Evolutionary conservation across 257 asterid genomes (phyloP).

Genomic region (Perilla frutescens): DNA sequence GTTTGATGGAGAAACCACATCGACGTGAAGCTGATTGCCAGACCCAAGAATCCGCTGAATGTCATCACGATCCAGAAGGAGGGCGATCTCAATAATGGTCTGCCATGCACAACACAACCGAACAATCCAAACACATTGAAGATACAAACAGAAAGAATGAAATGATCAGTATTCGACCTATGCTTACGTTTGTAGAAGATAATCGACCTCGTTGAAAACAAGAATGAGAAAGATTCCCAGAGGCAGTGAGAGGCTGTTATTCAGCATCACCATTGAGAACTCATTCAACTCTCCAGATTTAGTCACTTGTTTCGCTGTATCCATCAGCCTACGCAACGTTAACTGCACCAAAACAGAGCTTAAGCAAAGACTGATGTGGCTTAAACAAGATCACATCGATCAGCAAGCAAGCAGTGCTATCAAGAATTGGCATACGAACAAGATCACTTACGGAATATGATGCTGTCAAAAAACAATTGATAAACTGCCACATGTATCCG

Average conservation of each 20-base stretch:
- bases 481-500: conserved; percentile 91
- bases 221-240: conserved; percentile 71
- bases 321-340: conserved; percentile 91
- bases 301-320: conserved; percentile 89
- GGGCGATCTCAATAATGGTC: conserved; percentile 79
- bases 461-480: conserved; percentile 92
- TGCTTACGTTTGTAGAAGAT: conserved; percentile 84
- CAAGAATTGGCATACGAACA: conserved; percentile 7
- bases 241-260: conserved; percentile 87
- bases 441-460: conserved; percentile 79
- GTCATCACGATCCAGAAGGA: conserved; percentile 83
- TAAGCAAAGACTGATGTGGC: not conserved
- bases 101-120: conserved; percentile 39
- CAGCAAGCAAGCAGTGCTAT: not conserved
- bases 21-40: conserved; percentile 93
- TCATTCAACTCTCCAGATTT: conserved; percentile 87
- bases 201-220: conserved; percentile 76
- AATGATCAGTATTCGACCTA: conserved; percentile 16
- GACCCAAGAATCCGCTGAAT: conserved; percentile 85
- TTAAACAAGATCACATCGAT: not conserved
- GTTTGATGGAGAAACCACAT: conserved; percentile 99
- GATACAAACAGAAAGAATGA: not conserved
- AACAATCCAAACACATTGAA: conserved; percentile 14
- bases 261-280: conserved; percentile 93
- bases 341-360: conserved; percentile 52